phyloP scores from a whole-genome alignment of 805 yeast species.

The Candida mattraensis region DNA sequence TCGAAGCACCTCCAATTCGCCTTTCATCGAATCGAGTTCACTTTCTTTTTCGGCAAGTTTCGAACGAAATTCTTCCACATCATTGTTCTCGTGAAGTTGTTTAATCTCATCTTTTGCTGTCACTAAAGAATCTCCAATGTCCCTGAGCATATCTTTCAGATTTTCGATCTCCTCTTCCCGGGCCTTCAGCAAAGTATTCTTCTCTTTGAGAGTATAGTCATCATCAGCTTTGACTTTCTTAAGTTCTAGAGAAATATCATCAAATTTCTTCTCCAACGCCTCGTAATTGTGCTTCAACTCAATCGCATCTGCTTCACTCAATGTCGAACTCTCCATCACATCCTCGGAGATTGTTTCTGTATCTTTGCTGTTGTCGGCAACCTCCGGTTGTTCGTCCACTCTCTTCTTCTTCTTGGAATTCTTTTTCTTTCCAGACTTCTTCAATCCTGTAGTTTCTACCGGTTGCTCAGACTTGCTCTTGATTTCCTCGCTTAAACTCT shows the following conservation, averaged over 20 bases:
- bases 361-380: slow-evolving; percentile 21
- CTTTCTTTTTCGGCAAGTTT: slow-evolving; percentile 8
- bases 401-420: slow-evolving; percentile 23
- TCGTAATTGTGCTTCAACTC: slow-evolving; percentile 29
- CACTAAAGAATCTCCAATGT: slow-evolving; percentile 79
- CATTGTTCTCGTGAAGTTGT: slow-evolving; percentile 1
- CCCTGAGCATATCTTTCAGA: slow-evolving; percentile 72
- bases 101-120: slow-evolving; percentile 56
- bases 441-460: slow-evolving; percentile 1
- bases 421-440: slow-evolving; percentile 13
- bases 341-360: slow-evolving; percentile 16
- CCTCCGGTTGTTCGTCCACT: slow-evolving; percentile 6
- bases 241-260: slow-evolving; percentile 4
- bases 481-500: slow-evolving; percentile 20
- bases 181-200: slow-evolving; percentile 34
- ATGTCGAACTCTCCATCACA: slow-evolving; percentile 6
- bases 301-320: slow-evolving; percentile 19
- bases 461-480: slow-evolving; percentile 5
- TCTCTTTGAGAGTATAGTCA: slow-evolving; percentile 3
- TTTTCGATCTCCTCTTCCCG: slow-evolving; percentile 65
- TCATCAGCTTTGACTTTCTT: slow-evolving; percentile 3
- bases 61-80: slow-evolving; percentile 2
- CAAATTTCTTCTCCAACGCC: slow-evolving; percentile 12
- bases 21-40: slow-evolving; percentile 23
- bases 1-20: slow-evolving; percentile 32